Percentiles rank a stretch among this genome's conserved stretches.
phyloP scores from a whole-genome alignment of 495 filamentous ascomycete species.

The Saxispiralis lemnorum region DNA sequence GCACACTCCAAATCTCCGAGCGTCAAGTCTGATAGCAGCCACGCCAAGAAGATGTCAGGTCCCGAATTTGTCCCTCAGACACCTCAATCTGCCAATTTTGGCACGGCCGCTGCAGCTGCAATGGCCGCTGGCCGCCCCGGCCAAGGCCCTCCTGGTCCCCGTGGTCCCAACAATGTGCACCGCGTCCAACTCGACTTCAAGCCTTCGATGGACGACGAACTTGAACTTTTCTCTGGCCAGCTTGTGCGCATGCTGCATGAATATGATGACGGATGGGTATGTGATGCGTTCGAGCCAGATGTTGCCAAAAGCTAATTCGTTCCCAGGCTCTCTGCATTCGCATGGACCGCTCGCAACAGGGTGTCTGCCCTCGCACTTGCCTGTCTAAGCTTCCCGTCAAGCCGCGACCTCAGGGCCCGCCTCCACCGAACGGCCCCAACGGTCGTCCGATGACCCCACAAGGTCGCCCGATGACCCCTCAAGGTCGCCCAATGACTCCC shows the following conservation, averaged over 20 bases:
- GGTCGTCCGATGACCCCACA: conserved; percentile 18
- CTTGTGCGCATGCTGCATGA: conserved; percentile 80
- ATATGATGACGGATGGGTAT: conserved; percentile 97
- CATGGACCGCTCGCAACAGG: conserved; percentile 77
- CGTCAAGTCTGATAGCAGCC: conserved; percentile 18
- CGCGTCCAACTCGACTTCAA: conserved; percentile 91
- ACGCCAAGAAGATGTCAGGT: conserved; percentile 8
- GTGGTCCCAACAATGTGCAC: conserved; percentile 34
- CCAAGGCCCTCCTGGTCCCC: conserved; percentile 6
- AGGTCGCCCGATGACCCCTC: conserved; percentile 7
- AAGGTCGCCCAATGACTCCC: too few species aligned
- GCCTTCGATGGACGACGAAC: conserved; percentile 80
- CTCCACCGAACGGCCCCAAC: conserved; percentile 34
- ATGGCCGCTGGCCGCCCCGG: conserved; percentile 16
- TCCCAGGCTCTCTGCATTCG: conserved; percentile 69
- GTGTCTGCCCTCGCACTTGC: conserved; percentile 84
- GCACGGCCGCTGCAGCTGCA: conserved; percentile 28
- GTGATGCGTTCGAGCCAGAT: conserved; percentile 16
- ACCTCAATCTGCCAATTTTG: conserved; percentile 37
- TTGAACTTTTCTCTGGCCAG: conserved; percentile 60
- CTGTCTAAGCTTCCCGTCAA: conserved; percentile 84
- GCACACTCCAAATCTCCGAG: conserved; percentile 13
- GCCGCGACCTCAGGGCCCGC: conserved; percentile 39
- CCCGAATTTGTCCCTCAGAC: conserved; percentile 28
- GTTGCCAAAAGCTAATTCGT: conserved; percentile 23